These are phyloP conservation scores for Xylona heveae DNA, from an alignment of 495 filamentous ascomycete genomes.

Conservation along the genomic window DNA sequence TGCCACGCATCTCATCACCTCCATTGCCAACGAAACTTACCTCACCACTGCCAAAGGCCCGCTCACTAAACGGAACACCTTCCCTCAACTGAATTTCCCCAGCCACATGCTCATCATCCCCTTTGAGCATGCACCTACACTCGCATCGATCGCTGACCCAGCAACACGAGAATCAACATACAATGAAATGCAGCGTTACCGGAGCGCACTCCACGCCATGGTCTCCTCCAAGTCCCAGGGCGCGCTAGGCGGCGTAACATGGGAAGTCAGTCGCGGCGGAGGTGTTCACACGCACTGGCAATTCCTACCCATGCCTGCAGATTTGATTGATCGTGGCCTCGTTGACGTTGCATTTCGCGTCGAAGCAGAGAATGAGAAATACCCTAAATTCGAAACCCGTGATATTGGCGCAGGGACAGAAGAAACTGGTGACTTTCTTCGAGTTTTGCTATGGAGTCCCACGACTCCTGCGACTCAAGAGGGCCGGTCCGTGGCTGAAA, in stretches of 20 bases:
- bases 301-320: constrained; percentile 55
- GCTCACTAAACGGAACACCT: constrained; percentile 44
- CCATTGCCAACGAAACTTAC: constrained; percentile 67
- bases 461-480: not conserved
- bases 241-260: constrained; percentile 62
- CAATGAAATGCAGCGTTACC: constrained; percentile 64
- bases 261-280: constrained; percentile 58
- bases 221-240: constrained; percentile 19
- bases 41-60: constrained; percentile 85
- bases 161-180: constrained; percentile 34
- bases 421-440: constrained; percentile 59
- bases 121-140: constrained; percentile 49
- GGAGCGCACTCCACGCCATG: constrained; percentile 50
- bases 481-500: constrained; percentile 10
- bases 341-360: constrained; percentile 72
- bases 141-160: constrained; percentile 33
- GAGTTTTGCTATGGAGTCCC: constrained; percentile 54
- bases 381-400: constrained; percentile 26
- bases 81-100: constrained; percentile 50
- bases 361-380: constrained; percentile 55
- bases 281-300: constrained; percentile 91
- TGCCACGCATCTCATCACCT: constrained; percentile 70
- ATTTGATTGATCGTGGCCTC: constrained; percentile 39
- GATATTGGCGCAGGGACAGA: constrained; percentile 19
- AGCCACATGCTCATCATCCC: constrained; percentile 84